Evolutionary conservation across 73 alveolate genomes (phyloP), one percentile per base, ranked within the genome.

Genomic region (Paramecium primaurelia): DNA sequence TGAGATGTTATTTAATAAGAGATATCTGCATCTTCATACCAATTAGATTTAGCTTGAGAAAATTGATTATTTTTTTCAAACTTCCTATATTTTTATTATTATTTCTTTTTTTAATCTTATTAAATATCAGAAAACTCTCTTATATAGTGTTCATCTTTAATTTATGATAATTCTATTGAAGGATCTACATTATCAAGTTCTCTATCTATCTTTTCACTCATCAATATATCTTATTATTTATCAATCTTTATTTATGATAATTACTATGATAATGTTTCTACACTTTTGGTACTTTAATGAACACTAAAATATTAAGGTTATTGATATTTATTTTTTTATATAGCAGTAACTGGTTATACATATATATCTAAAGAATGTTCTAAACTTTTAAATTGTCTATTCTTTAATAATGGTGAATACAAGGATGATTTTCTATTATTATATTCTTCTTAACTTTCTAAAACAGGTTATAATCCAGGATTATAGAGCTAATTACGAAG

Each of bases 1-100:
- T 64, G 42, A 64, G 47, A 64, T 28, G 84, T 32, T 12, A 64
- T 28, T 64, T 64, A 28, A 64, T 64, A 64, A 6, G 42, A 64
- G 4, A 64, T 64, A 64, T 64, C 84, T 64, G 84, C 84, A 64
- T 64, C 84, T n/a, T 64, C 84, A 64, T 32, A 34, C 84, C 84
- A 64, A 28, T 64, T 64, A 0, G 51, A 32, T 12, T 34, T 64
- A 28, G 42, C 28, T 14, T 34, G 8, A 32, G 51, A 32, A 32
- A 34, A 64, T 7, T 64, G 4, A 25, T 64, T 34, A 6, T 64
- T 64, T 34, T 64, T 34, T 14, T 32, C 42, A 25, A 11, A 32
- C 14, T 32, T 64, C 30, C 12, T 28, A 5, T 64, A 11, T 2
- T 64, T 34, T 25, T 64, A 4, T 6, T 28, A 64, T 64, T 10